These are phyloP conservation scores for Exserohilum rostratum DNA, from an alignment of 2,329 filamentous ascomycete genomes.

Conservation along the genomic window DNA sequence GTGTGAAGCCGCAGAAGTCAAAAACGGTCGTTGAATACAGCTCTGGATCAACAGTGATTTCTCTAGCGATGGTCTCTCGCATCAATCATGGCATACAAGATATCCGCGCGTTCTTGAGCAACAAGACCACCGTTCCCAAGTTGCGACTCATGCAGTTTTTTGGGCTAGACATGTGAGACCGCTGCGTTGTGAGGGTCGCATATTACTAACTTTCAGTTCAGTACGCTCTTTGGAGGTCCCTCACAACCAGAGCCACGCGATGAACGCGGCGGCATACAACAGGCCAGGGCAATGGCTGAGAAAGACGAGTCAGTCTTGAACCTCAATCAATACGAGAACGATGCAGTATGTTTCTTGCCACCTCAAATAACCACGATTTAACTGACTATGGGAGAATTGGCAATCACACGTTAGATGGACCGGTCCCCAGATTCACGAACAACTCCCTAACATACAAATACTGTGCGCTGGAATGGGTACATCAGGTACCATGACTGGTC, in stretches of 20 bases:
- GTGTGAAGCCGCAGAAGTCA: constrained; percentile 18
- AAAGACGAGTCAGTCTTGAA: constrained; percentile 56
- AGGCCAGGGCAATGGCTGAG: constrained; percentile 22
- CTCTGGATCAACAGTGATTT: constrained; percentile 31
- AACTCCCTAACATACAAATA: constrained; percentile 63
- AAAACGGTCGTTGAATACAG: constrained; percentile 30
- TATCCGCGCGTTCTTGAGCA: constrained; percentile 25
- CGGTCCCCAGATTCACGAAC: constrained; percentile 62
- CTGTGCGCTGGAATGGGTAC: constrained; percentile 65
- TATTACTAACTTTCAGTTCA: not conserved
- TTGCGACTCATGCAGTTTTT: constrained; percentile 31
- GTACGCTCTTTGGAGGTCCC: constrained; percentile 61
- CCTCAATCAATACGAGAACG: constrained; percentile 64
- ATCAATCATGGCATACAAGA: constrained; percentile 28
- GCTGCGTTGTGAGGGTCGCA: not conserved
- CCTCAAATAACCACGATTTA: accelerated
- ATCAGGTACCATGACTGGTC: constrained; percentile 48
- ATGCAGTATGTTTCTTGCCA: constrained; percentile 30
- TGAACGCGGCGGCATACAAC: constrained; percentile 26
- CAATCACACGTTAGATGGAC: constrained; percentile 64
- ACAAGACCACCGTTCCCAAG: constrained; percentile 27
- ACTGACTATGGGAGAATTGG: constrained; percentile 52
- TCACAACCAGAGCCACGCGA: constrained; percentile 29
- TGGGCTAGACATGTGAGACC: constrained; percentile 27
- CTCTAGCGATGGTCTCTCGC: constrained; percentile 26